Percentiles rank a stretch among this genome's conserved stretches.
These are phyloP conservation scores for Acrocalymma vagum DNA, from an alignment of 2,329 filamentous ascomycete species.

Conservation along the genomic window DNA sequence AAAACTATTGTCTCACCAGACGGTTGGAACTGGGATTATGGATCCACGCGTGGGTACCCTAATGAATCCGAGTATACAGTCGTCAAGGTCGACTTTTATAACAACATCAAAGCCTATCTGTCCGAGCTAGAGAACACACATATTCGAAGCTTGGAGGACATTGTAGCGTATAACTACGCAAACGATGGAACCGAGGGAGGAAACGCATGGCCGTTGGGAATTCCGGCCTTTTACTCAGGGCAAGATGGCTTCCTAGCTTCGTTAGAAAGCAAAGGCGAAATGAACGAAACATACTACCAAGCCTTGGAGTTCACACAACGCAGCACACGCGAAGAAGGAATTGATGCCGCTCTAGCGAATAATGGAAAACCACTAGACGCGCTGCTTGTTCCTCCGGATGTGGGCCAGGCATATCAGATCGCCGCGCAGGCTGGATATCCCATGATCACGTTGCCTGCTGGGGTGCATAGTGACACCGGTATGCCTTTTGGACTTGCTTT, in stretches of 20 bases:
- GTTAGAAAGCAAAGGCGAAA: constrained; percentile 66
- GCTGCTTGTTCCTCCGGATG: constrained; percentile 73
- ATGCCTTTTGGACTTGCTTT: constrained; percentile 57
- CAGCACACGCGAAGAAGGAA: constrained; percentile 69
- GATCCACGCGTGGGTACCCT: constrained; percentile 66
- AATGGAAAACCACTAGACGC: constrained; percentile 62
- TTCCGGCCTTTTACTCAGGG: constrained; percentile 65
- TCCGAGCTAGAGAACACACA: constrained; percentile 64
- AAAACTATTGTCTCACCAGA: constrained; percentile 68
- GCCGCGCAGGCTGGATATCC: constrained; percentile 81
- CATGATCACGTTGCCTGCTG: constrained; percentile 73
- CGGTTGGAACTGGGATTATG: constrained; percentile 81
- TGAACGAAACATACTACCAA: constrained; percentile 72
- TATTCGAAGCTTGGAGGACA: constrained; percentile 34
- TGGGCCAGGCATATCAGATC: constrained; percentile 73
- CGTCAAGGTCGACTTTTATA: constrained; percentile 75
- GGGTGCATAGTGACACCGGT: constrained; percentile 56
- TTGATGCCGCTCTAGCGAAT: constrained; percentile 69
- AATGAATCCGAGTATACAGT: constrained; percentile 79
- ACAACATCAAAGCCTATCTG: constrained; percentile 71
- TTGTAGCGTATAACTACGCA: constrained; percentile 53
- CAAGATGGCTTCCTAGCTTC: constrained; percentile 76
- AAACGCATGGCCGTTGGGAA: constrained; percentile 57
- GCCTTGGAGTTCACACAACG: constrained; percentile 70
- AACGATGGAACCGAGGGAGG: constrained; percentile 75